Percentiles rank a stretch among this genome's conserved stretches.
These are phyloP conservation scores for Puccinia triticina DNA, from an alignment of 1,284 basidiomycete species.

Conservation along the genomic window DNA sequence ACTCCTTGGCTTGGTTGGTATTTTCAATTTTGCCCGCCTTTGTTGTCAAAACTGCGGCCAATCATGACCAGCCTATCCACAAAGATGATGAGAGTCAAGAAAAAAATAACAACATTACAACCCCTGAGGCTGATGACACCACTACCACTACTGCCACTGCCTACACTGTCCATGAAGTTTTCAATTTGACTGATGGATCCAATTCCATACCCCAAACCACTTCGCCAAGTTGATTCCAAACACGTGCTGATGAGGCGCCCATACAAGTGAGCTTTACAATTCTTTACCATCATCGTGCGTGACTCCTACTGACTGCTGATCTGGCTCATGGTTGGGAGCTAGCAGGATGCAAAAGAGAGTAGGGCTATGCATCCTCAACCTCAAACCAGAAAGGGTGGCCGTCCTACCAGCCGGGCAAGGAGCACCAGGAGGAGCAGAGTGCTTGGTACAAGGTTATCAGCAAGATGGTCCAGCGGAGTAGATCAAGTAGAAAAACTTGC, in stretches of 20 bases:
- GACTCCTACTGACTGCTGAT: no score
- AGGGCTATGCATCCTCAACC: background rate
- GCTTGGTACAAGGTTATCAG: constrained; percentile 33
- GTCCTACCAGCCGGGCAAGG: background rate
- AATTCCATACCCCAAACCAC: background rate
- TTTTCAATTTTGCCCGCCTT: no score
- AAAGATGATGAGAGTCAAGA: background rate
- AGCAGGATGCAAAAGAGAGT: background rate
- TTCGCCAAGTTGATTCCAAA: background rate
- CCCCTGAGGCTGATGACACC: no score
- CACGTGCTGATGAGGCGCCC: background rate
- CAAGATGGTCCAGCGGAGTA: constrained; percentile 19
- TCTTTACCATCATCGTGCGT: background rate
- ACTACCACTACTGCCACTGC: background rate
- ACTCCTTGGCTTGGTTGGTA: no score
- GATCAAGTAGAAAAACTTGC: constrained; percentile 13
- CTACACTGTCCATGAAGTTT: background rate
- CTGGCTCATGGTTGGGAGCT: background rate
- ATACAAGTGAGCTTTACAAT: background rate
- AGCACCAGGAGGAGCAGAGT: constrained; percentile 11
- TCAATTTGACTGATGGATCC: no score
- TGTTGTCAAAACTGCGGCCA: background rate
- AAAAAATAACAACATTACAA: background rate
- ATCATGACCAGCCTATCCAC: background rate
- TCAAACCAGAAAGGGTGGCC: background rate